Percentiles rank a stretch among this genome's conserved stretches.
phyloP scores from a whole-genome alignment of 495 filamentous ascomycete genomes.

The Penicillium coprophilum region DNA sequence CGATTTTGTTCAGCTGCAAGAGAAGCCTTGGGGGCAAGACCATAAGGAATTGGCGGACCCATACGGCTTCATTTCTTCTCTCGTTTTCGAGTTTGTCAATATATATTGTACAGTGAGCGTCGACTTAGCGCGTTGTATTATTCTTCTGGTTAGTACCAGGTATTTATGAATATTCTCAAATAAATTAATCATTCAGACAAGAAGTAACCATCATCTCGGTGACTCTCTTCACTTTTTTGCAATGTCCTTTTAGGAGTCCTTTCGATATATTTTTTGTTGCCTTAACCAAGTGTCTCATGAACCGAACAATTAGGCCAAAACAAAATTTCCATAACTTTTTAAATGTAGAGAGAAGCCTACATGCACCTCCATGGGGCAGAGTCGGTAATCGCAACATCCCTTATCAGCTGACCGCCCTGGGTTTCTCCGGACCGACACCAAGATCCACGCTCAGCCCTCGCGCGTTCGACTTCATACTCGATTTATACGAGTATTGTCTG shows the following conservation, averaged over 20 bases:
- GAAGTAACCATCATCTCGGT: background rate
- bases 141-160: background rate
- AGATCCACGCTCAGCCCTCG: conserved; percentile 17
- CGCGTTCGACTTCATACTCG: conserved; percentile 17
- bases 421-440: conserved; percentile 44
- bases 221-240: background rate
- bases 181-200: background rate
- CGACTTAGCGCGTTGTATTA: background rate
- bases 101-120: conserved; percentile 9
- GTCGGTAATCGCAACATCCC: conserved; percentile 16
- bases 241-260: background rate
- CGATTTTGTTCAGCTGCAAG: conserved; percentile 2
- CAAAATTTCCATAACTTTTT: background rate
- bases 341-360: background rate
- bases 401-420: conserved; percentile 29
- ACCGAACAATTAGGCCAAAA: background rate
- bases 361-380: background rate
- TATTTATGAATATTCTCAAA: background rate
- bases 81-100: conserved; percentile 1
- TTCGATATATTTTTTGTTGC: background rate
- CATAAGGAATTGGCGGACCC: conserved; percentile 5
- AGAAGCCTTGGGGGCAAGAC: conserved; percentile 4
- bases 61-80: conserved; percentile 1
- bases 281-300: background rate
- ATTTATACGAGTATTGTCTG: conserved; percentile 24